Evolutionary conservation across 495 filamentous ascomycete genomes (phyloP), one percentile per base, ranked within the genome.

Genomic region (Penicillium cinerascens): DNA sequence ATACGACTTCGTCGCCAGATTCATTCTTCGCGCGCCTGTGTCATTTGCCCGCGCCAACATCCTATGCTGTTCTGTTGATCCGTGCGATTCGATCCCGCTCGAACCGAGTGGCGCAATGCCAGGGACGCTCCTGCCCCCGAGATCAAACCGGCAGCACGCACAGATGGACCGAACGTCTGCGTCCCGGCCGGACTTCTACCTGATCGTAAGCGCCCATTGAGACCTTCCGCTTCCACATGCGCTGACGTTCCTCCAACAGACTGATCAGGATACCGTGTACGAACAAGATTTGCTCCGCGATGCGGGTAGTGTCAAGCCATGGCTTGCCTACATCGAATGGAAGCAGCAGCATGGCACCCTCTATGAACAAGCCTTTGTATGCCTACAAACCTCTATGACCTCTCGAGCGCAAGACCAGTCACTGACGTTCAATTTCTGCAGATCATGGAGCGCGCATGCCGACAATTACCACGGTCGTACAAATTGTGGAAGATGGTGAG

Each of bases 401-500:
- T 20, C 5, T 45, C 6, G 21, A 43, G 6, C 9, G 11, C 7
- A 10, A 43, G 22, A 11, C 8, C 10, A 13, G 25, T 25, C 6
- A 11, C 41, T 43, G 11, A 43, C 22, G 22, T 21, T 4, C 13
- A 25, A 21, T 36, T n/a, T 51, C 17, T 10, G 11, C 48, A 79
- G 77, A 63, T 80, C 6, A 85, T 96, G 74, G 95, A 99, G 73
- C 81, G 95, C 55, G 92, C 95, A 29, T 95, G 91, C 66, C 78
- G 82, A 56, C 85, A 92, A 56, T 80, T 97, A 25, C 95, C 95
- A 35, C 83, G 95, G 54, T 97, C 91, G 21, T 97, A 96, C 71
- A 99, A 97, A 77, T 75, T 99, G 22, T 99, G 95, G 95, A 99
- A 97, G 75, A 88, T 92, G 85, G 88, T 92, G 74, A 49, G 75